These are phyloP conservation scores for Fraxinus paxiana DNA, from an alignment of 305 asterid species.

Conservation along the genomic window DNA sequence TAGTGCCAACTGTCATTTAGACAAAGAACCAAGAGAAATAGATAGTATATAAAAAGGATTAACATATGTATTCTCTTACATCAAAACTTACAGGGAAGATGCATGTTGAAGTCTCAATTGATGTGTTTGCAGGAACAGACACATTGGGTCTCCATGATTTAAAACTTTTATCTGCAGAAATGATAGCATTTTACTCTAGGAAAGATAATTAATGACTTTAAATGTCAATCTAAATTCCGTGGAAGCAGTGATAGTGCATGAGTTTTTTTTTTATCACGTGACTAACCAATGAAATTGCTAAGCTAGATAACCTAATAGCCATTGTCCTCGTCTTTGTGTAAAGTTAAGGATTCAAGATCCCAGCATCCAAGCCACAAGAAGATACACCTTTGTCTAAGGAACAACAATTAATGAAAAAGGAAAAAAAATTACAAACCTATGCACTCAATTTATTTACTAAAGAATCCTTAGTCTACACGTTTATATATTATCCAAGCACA, in stretches of 20 bases:
- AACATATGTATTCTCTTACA: neutral
- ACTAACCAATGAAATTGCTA: neutral
- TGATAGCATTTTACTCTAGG: neutral
- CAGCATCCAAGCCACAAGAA: neutral
- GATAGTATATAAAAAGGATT: neutral
- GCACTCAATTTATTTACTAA: neutral
- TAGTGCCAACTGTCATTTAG: neutral
- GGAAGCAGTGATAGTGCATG: neutral
- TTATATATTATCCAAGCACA: neutral
- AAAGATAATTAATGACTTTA: neutral
- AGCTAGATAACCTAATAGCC: neutral
- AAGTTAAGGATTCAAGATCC: neutral
- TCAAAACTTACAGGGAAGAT: constrained; percentile 29
- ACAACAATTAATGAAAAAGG: neutral
- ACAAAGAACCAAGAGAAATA: neutral
- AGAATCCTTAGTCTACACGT: neutral
- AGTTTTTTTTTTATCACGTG: neutral
- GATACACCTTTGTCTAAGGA: neutral
- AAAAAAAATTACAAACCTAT: neutral
- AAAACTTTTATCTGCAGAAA: constrained; percentile 34
- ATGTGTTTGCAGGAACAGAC: constrained; percentile 19
- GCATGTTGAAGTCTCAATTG: constrained; percentile 22
- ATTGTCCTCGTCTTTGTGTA: neutral
- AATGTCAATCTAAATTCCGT: constrained; percentile 2
- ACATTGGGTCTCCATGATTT: constrained; percentile 39